phyloP scores from a whole-genome alignment of 257 asterid species.

The Oldenlandia corymbosa region DNA sequence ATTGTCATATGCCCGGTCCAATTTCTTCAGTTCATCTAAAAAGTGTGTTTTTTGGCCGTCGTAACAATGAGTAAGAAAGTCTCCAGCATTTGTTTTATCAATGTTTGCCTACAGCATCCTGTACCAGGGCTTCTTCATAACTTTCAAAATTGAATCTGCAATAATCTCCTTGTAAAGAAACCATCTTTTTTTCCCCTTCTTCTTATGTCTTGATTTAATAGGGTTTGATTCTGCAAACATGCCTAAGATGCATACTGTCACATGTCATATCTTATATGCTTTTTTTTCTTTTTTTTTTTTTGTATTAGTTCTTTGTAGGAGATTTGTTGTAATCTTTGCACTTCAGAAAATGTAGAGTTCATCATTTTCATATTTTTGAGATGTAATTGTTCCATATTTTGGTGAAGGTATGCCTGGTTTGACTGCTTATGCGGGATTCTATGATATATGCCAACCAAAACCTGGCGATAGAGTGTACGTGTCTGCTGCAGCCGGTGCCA shows the following conservation, averaged over 20 bases:
- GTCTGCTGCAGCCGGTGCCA: not conserved
- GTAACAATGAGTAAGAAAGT: not conserved
- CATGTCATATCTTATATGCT: no score
- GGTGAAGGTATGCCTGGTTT: constrained; percentile 11
- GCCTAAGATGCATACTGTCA: no score
- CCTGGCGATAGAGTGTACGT: not conserved
- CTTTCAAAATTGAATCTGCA: not conserved
- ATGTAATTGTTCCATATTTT: not conserved
- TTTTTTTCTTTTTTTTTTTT: no score
- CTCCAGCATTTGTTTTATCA: not conserved
- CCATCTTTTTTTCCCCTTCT: no score
- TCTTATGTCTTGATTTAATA: no score
- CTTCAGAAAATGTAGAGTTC: not conserved
- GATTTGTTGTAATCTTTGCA: not conserved
- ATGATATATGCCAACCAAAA: not conserved
- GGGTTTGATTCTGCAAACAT: no score
- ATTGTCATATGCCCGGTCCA: no score
- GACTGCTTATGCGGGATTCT: constrained; percentile 3
- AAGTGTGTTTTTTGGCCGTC: not conserved
- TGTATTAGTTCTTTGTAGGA: not conserved
- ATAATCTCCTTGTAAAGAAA: not conserved
- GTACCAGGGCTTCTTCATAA: not conserved
- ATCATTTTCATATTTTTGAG: not conserved
- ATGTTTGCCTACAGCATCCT: not conserved
- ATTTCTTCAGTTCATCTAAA: not conserved